Conservation (phyloP, 768 basidiomycete genomes). For the Russula olivacea region DNA sequence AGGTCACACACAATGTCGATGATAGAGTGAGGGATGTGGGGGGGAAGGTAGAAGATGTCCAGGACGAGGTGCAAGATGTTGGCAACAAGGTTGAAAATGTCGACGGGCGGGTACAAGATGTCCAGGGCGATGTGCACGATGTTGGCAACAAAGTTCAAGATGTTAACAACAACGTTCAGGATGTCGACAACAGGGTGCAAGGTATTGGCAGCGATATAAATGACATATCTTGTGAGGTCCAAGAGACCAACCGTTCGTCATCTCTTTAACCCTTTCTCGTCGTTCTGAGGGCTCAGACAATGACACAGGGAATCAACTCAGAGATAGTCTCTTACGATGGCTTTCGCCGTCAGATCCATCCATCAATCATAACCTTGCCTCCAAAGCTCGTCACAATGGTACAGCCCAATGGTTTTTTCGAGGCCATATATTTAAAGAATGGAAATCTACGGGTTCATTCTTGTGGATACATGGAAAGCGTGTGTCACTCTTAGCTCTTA, state of each 20-base stretch:
- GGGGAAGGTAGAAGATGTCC: neutral
- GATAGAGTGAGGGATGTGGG: neutral
- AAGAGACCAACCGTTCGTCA: neutral
- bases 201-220: neutral
- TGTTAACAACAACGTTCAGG: neutral
- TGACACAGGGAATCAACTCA: neutral
- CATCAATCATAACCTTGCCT: neutral
- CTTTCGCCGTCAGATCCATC: neutral
- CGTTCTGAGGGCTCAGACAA: neutral
- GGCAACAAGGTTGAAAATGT: neutral
- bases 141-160: too few species aligned
- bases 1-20: neutral
- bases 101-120: too few species aligned
- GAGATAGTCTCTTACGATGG: neutral
- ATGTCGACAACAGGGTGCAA: neutral
- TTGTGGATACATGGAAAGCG: neutral
- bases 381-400: neutral
- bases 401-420: neutral
- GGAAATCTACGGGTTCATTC: neutral
- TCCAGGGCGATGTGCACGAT: too few species aligned
- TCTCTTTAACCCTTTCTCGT: neutral
- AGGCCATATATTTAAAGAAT: neutral
- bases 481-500: neutral
- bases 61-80: neutral
- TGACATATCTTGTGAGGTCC: too few species aligned